A percentile compares a stretch with the other conserved stretches of the same genome.
phyloP scores from a whole-genome alignment of 1,284 basidiomycete species.

The Leccinum griseonigrum region DNA sequence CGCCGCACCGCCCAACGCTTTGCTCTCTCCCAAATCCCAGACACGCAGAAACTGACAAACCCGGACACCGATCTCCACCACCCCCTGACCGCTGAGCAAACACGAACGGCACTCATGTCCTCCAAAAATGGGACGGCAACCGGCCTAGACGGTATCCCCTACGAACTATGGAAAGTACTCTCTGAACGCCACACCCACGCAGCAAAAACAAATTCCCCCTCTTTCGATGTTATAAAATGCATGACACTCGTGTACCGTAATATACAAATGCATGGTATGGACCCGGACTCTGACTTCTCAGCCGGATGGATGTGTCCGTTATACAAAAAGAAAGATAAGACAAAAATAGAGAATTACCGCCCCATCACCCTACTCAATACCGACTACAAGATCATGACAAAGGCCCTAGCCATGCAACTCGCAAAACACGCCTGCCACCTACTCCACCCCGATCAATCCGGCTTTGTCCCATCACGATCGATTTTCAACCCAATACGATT shows the following conservation, averaged over 20 bases:
- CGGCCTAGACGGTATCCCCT: background rate
- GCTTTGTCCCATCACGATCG: background rate
- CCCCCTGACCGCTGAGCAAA: background rate
- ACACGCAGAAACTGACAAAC: background rate
- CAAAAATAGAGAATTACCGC: constrained; percentile 9
- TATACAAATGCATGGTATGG: background rate
- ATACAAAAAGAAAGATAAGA: constrained; percentile 11
- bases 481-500: constrained; percentile 11
- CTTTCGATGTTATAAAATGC: background rate
- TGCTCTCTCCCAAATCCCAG: background rate
- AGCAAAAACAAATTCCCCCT: background rate
- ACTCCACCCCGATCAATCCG: constrained; percentile 12
- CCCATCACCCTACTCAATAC: constrained; percentile 13
- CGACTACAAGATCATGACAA: constrained; percentile 11
- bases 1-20: background rate
- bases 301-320: constrained; percentile 11
- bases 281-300: background rate
- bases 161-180: too few relatives aligned
- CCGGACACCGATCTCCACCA: background rate
- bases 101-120: background rate
- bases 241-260: background rate
- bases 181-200: too few relatives aligned
- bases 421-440: background rate
- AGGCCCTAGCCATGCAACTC: background rate
- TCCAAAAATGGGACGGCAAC: background rate